Conservation (phyloP, 352 stramenopile species). For the Phytophthora hybrid region DNA sequence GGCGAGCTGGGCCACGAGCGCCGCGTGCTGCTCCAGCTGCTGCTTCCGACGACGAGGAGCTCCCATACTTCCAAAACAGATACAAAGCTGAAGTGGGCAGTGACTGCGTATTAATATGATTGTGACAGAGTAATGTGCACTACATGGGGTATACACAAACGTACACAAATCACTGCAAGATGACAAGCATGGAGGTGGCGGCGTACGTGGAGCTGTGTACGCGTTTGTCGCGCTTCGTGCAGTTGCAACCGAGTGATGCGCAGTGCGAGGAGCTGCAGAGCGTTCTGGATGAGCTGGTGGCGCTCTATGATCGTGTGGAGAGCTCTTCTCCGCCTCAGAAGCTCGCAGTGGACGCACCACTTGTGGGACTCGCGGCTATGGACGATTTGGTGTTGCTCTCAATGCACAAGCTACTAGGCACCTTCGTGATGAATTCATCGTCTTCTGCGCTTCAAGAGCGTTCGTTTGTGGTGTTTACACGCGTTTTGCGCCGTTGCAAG, state of each 20-base stretch:
- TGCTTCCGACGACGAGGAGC: slow-evolving; percentile 30
- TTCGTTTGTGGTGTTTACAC: slow-evolving; percentile 33
- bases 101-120: slow-evolving; percentile 1
- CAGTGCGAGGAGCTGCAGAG: slow-evolving; percentile 28
- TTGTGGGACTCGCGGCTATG: slow-evolving; percentile 45
- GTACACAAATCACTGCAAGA: neutral
- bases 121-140: neutral
- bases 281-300: slow-evolving; percentile 40
- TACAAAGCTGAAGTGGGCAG: slow-evolving; percentile 16
- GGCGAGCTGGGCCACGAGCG: slow-evolving; percentile 66
- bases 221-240: slow-evolving; percentile 71
- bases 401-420: slow-evolving; percentile 65
- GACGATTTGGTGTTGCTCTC: slow-evolving; percentile 75
- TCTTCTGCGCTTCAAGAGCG: slow-evolving; percentile 34
- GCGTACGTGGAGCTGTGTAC: slow-evolving; percentile 69
- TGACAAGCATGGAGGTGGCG: slow-evolving; percentile 45
- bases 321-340: neutral
- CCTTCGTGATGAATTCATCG: slow-evolving; percentile 30
- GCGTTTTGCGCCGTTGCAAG: slow-evolving; percentile 47
- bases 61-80: slow-evolving; percentile 25
- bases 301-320: slow-evolving; percentile 42
- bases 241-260: slow-evolving; percentile 30
- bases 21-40: slow-evolving; percentile 59
- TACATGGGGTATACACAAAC: neutral
- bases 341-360: slow-evolving; percentile 1